These are phyloP conservation scores for Neurospora sp. DNA, from an alignment of 2,329 filamentous ascomycete genomes.

Conservation along the genomic window DNA sequence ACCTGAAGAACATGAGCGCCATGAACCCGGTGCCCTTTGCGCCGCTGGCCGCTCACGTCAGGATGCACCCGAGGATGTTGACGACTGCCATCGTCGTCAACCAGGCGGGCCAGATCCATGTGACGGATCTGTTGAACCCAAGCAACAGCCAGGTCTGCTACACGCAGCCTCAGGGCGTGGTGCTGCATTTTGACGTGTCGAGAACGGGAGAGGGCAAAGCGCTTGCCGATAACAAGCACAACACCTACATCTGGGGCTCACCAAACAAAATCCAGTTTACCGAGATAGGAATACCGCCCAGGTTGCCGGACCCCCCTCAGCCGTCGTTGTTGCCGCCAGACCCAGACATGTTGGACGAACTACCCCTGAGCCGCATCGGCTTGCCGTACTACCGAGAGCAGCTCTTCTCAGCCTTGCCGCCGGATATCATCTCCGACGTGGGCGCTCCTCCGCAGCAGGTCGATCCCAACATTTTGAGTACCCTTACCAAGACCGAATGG, in stretches of 20 bases:
- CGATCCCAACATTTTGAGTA: constrained; percentile 59
- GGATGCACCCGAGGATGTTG: constrained; percentile 92
- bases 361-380: constrained; percentile 71
- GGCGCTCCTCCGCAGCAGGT: constrained; percentile 71
- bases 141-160: constrained; percentile 80
- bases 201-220: constrained; percentile 80
- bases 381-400: constrained; percentile 89
- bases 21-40: constrained; percentile 88
- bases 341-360: constrained; percentile 40
- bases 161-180: constrained; percentile 63
- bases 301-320: constrained; percentile 61
- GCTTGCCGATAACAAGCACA: constrained; percentile 67
- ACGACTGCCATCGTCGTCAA: constrained; percentile 93
- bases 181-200: constrained; percentile 76
- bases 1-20: constrained; percentile 81
- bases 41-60: constrained; percentile 83
- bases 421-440: constrained; percentile 72
- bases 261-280: constrained; percentile 79
- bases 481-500: constrained; percentile 62
- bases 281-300: constrained; percentile 66
- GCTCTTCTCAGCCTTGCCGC: constrained; percentile 83
- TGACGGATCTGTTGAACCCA: constrained; percentile 90
- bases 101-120: constrained; percentile 85
- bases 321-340: constrained; percentile 48
- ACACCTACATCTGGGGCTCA: constrained; percentile 81